These are phyloP conservation scores for Schoenoplectus triqueter DNA, from an alignment of 202 grass and related monocot genomes.

Conservation along the genomic window DNA sequence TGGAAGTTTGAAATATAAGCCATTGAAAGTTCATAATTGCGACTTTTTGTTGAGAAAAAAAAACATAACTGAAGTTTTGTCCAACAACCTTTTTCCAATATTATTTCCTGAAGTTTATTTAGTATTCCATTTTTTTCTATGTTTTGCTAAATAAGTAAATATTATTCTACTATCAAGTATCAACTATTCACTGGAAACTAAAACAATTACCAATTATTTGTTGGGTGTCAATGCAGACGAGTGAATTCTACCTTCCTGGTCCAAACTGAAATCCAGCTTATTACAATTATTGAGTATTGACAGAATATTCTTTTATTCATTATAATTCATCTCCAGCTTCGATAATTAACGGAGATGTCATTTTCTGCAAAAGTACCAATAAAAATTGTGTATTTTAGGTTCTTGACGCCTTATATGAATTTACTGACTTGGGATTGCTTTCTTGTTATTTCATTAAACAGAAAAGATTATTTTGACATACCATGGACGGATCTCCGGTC, in stretches of 20 bases:
- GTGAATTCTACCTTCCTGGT: background rate
- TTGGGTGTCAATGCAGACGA: background rate
- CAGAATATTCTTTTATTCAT: too few relatives aligned
- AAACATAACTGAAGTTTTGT: too few relatives aligned
- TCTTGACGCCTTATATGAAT: background rate
- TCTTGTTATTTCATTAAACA: conserved; percentile 7
- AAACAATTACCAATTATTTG: background rate
- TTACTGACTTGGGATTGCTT: background rate
- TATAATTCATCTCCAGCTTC: background rate
- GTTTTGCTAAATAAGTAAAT: background rate
- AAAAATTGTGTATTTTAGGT: background rate
- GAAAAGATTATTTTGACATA: conserved; percentile 86
- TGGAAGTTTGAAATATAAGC: background rate
- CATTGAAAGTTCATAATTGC: background rate
- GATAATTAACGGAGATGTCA: background rate
- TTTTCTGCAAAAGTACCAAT: background rate
- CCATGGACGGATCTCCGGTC: conserved; percentile 82
- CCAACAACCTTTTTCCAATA: background rate
- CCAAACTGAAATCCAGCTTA: conserved; percentile 1
- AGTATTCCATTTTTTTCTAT: background rate
- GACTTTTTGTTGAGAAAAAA: too few relatives aligned
- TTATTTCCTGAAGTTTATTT: background rate
- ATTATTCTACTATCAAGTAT: background rate
- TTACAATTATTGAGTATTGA: background rate
- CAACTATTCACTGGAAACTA: background rate